These are phyloP conservation scores for Talaromyces islandicus DNA, from an alignment of 2,329 filamentous ascomycete genomes.

Conservation along the genomic window DNA sequence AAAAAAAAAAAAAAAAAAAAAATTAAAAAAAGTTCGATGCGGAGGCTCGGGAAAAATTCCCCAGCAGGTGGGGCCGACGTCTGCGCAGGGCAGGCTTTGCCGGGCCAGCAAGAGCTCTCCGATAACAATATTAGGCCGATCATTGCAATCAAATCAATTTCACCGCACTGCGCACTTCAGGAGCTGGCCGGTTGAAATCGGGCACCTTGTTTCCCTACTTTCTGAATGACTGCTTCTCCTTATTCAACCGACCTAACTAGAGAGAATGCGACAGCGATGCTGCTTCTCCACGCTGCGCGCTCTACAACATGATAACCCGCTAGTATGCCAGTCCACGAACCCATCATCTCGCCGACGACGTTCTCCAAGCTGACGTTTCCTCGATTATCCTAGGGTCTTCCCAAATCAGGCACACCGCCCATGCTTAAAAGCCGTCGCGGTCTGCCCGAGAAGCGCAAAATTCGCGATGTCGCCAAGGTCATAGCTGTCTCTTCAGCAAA, in stretches of 20 bases:
- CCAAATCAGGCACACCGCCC: constrained; percentile 64
- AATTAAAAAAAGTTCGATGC: not conserved
- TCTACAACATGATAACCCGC: constrained; percentile 76
- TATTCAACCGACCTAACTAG: not conserved
- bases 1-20: not conserved
- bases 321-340: constrained; percentile 49
- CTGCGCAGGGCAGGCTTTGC: constrained; percentile 4
- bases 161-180: not conserved
- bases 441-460: constrained; percentile 72
- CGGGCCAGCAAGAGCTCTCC: constrained; percentile 1
- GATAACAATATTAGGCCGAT: not conserved
- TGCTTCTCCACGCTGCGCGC: constrained; percentile 51
- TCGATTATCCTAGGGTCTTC: constrained; percentile 61
- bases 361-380: not conserved
- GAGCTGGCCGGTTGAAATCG: not conserved
- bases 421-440: constrained; percentile 70
- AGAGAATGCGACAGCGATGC: constrained; percentile 31
- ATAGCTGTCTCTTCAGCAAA: constrained; percentile 96
- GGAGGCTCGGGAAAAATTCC: constrained; percentile 13
- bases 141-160: not conserved
- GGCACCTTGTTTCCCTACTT: not conserved
- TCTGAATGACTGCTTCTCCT: not conserved
- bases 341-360: not conserved
- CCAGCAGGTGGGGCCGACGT: constrained; percentile 1
- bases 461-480: constrained; percentile 81